Percentiles rank a stretch among this genome's conserved stretches.
Evolutionary conservation across 495 filamentous ascomycete species (phyloP).

Genomic region (Glarea lozoyensis): DNA sequence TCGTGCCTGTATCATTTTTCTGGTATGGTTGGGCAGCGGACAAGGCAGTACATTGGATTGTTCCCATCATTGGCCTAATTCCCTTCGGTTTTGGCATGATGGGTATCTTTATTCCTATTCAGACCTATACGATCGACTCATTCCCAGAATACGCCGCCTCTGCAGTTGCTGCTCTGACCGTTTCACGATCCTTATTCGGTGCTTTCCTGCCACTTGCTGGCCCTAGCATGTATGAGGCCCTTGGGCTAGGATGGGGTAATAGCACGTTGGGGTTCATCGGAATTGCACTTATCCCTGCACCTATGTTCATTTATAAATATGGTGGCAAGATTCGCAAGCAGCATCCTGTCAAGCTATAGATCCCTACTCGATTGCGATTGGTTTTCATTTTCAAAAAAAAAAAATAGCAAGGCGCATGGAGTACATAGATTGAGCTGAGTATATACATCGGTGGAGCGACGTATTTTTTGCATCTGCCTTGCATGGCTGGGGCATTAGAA

Average conservation of each 20-base stretch:
- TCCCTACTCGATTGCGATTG: neutral
- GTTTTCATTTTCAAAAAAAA: too few relatives aligned
- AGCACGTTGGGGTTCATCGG: constrained; percentile 46
- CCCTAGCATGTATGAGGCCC: constrained; percentile 37
- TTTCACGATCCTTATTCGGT: constrained; percentile 44
- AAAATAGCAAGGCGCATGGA: too few relatives aligned
- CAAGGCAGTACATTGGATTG: constrained; percentile 38
- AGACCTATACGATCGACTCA: constrained; percentile 51
- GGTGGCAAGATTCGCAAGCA: constrained; percentile 39
- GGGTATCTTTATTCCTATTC: constrained; percentile 40
- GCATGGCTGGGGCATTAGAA: too few relatives aligned
- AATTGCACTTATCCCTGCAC: constrained; percentile 38
- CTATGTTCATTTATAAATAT: constrained; percentile 42
- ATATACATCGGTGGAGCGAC: too few relatives aligned
- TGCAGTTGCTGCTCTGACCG: constrained; percentile 45
- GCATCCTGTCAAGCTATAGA: constrained; percentile 27
- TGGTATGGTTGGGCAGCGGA: constrained; percentile 41
- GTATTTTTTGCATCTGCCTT: too few relatives aligned
- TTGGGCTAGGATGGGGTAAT: constrained; percentile 54
- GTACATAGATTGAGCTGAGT: too few relatives aligned
- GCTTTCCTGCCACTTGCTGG: constrained; percentile 48
- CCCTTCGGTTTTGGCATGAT: constrained; percentile 45
- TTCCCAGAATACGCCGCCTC: constrained; percentile 53
- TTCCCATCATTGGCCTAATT: constrained; percentile 41
- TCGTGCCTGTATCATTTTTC: constrained; percentile 38